Conservation (phyloP, 176 grass and related monocot genomes). For the Oryza brachyantha region DNA sequence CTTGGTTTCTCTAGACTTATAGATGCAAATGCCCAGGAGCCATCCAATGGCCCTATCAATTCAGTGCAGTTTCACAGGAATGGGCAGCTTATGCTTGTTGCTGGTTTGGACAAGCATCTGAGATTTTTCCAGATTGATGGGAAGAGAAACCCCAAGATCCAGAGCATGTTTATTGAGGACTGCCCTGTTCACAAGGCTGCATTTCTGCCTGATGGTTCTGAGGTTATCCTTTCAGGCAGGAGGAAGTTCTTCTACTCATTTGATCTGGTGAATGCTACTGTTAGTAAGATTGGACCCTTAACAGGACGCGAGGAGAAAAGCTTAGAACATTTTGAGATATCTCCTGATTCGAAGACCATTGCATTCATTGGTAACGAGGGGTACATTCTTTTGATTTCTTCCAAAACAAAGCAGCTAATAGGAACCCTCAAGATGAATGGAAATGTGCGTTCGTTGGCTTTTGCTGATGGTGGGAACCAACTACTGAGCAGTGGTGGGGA, state of each 20-base stretch:
- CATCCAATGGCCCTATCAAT: slow-evolving; percentile 60
- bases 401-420: slow-evolving; percentile 75
- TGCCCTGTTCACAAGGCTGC: slow-evolving; percentile 65
- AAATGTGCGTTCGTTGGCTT: slow-evolving; percentile 63
- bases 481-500: slow-evolving; percentile 69
- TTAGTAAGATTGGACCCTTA: slow-evolving; percentile 65
- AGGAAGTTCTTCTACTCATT: slow-evolving; percentile 87
- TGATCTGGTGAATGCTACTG: slow-evolving; percentile 68
- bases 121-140: slow-evolving; percentile 86
- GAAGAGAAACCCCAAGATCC: slow-evolving; percentile 66
- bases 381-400: slow-evolving; percentile 75
- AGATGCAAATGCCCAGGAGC: slow-evolving; percentile 64
- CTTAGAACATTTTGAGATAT: slow-evolving; percentile 76
- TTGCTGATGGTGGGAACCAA: slow-evolving; percentile 58
- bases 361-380: slow-evolving; percentile 82
- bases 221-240: slow-evolving; percentile 69
- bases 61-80: slow-evolving; percentile 90
- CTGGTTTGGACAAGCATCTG: slow-evolving; percentile 63
- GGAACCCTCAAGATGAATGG: slow-evolving; percentile 92
- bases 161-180: slow-evolving; percentile 69
- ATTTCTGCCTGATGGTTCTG: slow-evolving; percentile 74
- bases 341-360: slow-evolving; percentile 83
- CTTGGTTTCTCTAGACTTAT: slow-evolving; percentile 77
- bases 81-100: slow-evolving; percentile 68
- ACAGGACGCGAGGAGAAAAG: slow-evolving; percentile 80